A percentile compares a stretch with the other conserved stretches of the same genome.
Conservation (phyloP, 345 rosid species). For the Gossypium longicalyx region DNA sequence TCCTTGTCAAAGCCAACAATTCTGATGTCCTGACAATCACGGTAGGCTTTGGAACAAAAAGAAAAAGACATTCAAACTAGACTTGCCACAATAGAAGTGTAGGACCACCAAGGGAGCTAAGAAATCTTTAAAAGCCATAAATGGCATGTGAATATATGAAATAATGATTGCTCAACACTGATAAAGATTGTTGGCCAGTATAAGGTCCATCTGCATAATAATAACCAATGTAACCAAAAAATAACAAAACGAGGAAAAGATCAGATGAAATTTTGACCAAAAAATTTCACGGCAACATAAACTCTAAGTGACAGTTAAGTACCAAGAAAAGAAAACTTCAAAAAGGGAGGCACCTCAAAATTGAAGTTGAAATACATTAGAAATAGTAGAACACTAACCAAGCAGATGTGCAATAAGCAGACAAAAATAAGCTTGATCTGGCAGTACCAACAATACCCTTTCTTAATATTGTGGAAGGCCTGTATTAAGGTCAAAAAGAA, state of each 20-base stretch:
- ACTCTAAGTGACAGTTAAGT: not conserved
- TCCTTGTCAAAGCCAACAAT: not conserved
- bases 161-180: not conserved
- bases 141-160: not conserved
- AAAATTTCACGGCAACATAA: not conserved
- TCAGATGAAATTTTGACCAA: no score
- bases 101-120: not conserved
- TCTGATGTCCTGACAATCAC: not conserved
- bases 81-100: not conserved
- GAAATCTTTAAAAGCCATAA: not conserved
- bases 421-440: slow-evolving; percentile 91
- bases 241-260: not conserved
- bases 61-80: not conserved
- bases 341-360: not conserved
- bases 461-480: slow-evolving; percentile 66
- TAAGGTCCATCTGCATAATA: not conserved
- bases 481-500: slow-evolving; percentile 31
- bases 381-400: slow-evolving; percentile 48
- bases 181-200: not conserved
- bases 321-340: not conserved
- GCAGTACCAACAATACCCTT: slow-evolving; percentile 85
- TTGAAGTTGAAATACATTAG: not conserved
- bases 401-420: slow-evolving; percentile 84
- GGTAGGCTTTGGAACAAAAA: not conserved
- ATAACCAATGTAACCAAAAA: not conserved